A percentile compares a stretch with the other conserved stretches of the same genome.
These are phyloP conservation scores for Saitozyma podzolica DNA, from an alignment of 768 basidiomycete genomes.

Conservation along the genomic window DNA sequence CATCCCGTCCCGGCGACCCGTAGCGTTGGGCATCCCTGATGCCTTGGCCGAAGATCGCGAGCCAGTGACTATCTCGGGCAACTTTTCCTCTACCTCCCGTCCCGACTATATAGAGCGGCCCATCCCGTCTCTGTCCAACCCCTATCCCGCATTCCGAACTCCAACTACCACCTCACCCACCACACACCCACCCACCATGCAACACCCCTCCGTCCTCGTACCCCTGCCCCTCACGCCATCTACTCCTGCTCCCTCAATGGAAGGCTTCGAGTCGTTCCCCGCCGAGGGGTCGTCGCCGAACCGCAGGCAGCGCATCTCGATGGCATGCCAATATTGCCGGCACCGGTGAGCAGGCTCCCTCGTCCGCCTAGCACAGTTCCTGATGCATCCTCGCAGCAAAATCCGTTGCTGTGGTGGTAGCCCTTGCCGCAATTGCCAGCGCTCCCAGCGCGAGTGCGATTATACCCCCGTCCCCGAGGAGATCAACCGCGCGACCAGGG, in stretches of 20 bases:
- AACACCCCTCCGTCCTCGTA: conserved; percentile 30
- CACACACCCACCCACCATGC: conserved; percentile 16
- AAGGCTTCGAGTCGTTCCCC: conserved; percentile 15
- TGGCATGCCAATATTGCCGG: conserved; percentile 48
- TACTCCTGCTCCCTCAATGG: conserved; percentile 13
- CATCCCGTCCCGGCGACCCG: too few relatives aligned
- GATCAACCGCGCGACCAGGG: conserved; percentile 44
- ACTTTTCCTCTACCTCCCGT: background rate
- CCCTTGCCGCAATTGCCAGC: conserved; percentile 45
- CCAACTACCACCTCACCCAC: background rate
- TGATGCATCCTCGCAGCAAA: conserved; percentile 25
- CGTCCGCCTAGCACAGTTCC: background rate
- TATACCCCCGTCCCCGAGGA: conserved; percentile 49
- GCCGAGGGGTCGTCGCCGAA: conserved; percentile 16
- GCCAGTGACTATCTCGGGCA: background rate
- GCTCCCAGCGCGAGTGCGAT: conserved; percentile 38
- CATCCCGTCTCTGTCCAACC: background rate
- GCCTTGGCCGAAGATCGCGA: too few relatives aligned
- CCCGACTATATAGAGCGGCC: background rate
- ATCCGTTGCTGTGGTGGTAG: conserved; percentile 43
- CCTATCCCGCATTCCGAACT: background rate
- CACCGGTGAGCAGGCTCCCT: conserved; percentile 32
- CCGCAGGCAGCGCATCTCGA: conserved; percentile 37
- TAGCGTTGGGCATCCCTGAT: too few relatives aligned
- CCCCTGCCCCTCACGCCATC: conserved; percentile 8